Conservation (phyloP, 2,329 filamentous ascomycete genomes). For the Ceratocystis colombiana region DNA sequence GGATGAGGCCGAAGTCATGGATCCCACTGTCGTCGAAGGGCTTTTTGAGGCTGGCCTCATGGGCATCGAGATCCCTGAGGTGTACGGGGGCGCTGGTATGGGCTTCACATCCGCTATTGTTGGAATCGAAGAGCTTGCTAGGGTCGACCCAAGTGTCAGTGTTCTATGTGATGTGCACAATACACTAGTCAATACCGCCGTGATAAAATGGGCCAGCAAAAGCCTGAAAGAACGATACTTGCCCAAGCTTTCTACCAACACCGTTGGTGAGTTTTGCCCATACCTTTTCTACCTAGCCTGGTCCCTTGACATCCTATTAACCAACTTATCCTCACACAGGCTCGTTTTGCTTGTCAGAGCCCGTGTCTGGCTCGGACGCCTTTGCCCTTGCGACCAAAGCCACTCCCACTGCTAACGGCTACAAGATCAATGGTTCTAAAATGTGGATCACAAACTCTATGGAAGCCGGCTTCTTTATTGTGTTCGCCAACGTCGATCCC, state of each 20-base stretch:
- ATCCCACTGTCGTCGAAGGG: conserved; percentile 75
- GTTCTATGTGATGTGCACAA: conserved; percentile 97
- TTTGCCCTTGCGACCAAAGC: conserved; percentile 92
- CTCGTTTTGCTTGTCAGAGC: conserved; percentile 88
- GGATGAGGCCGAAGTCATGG: conserved; percentile 95
- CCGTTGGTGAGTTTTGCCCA: conserved; percentile 45
- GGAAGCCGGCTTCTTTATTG: conserved; percentile 91
- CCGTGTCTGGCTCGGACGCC: conserved; percentile 85
- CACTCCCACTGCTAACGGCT: conserved; percentile 69
- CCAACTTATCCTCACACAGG: conserved; percentile 30
- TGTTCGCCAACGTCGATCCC: conserved; percentile 91
- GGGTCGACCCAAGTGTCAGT: conserved; percentile 87
- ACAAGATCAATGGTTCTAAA: conserved; percentile 81
- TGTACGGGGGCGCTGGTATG: conserved; percentile 94
- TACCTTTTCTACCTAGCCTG: not conserved
- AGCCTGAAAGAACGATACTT: conserved; percentile 76
- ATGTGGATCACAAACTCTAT: conserved; percentile 99
- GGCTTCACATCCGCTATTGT: conserved; percentile 96
- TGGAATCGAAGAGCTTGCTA: conserved; percentile 90
- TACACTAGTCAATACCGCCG: conserved; percentile 87
- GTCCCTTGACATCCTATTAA: not conserved
- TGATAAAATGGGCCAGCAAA: conserved; percentile 73
- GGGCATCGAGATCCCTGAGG: conserved; percentile 94
- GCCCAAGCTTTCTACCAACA: conserved; percentile 79
- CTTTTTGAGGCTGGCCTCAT: conserved; percentile 96